A percentile compares a stretch with the other conserved stretches of the same genome.
These are phyloP conservation scores for Serendipita vermifera DNA, from an alignment of 768 basidiomycete species.

Conservation along the genomic window DNA sequence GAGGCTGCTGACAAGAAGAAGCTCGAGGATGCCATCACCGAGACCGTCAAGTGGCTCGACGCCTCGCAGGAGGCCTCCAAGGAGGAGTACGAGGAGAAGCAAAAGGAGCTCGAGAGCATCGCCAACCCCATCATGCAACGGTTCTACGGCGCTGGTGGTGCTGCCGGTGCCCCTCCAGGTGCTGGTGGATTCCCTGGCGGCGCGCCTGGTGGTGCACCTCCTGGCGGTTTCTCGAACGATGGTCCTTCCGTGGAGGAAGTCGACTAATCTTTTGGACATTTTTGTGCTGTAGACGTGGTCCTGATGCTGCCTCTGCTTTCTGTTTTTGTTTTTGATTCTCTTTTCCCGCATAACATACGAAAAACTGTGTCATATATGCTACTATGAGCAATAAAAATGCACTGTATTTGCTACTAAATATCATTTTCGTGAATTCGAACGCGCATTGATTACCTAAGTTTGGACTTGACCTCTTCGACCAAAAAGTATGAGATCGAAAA, in stretches of 20 bases:
- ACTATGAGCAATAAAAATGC: too few species aligned
- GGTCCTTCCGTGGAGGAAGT: constrained; percentile 90
- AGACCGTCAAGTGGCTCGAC: constrained; percentile 78
- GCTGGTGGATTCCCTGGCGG: constrained; percentile 56
- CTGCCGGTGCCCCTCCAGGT: constrained; percentile 38
- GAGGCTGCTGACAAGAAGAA: constrained; percentile 75
- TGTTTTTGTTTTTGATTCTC: too few species aligned
- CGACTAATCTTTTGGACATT: too few species aligned
- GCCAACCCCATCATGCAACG: constrained; percentile 62
- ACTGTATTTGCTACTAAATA: too few species aligned
- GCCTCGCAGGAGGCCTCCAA: constrained; percentile 78
- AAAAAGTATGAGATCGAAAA: not conserved
- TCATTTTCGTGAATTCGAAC: too few species aligned
- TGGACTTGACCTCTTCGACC: too few species aligned
- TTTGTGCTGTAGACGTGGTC: too few species aligned
- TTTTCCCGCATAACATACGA: too few species aligned
- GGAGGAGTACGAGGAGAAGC: constrained; percentile 85
- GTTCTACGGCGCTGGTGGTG: constrained; percentile 50
- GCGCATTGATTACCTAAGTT: too few species aligned
- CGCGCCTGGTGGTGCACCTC: constrained; percentile 11
- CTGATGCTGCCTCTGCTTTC: too few species aligned
- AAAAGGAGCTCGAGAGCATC: constrained; percentile 81
- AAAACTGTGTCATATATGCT: too few species aligned
- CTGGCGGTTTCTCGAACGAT: constrained; percentile 53
- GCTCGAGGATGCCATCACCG: constrained; percentile 68